Percentiles rank a stretch among this genome's conserved stretches.
These are phyloP conservation scores for Candida fluviatilis DNA, from an alignment of 805 yeast genomes.

Conservation along the genomic window DNA sequence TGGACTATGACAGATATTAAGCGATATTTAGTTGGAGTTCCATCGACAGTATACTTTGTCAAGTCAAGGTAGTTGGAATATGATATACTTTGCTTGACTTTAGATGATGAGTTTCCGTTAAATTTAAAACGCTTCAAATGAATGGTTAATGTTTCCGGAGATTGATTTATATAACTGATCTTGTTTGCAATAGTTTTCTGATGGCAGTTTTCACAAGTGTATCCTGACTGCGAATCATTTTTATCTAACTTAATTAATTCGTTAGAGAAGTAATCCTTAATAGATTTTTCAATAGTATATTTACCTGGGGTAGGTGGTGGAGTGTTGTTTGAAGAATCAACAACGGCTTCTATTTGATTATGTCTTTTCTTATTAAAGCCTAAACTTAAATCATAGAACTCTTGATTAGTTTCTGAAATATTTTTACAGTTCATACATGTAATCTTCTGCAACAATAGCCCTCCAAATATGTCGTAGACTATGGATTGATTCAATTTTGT, in stretches of 20 bases:
- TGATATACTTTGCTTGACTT: slow-evolving; percentile 80
- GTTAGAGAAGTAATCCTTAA: slow-evolving; percentile 76
- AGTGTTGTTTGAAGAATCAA: slow-evolving; percentile 9
- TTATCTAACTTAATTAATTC: slow-evolving; percentile 71
- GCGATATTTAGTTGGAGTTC: slow-evolving; percentile 52
- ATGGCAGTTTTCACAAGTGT: slow-evolving; percentile 84
- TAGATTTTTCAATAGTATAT: slow-evolving; percentile 70
- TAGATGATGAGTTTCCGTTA: slow-evolving; percentile 72
- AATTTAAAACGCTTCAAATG: slow-evolving; percentile 91
- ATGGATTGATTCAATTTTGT: slow-evolving; percentile 74
- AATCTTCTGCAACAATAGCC: slow-evolving; percentile 77
- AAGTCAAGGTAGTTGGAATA: slow-evolving; percentile 78
- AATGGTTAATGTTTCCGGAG: slow-evolving; percentile 84
- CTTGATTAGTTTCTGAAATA: slow-evolving; percentile 84
- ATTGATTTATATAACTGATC: slow-evolving; percentile 64
- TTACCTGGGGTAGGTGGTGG: slow-evolving; percentile 15
- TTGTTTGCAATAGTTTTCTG: slow-evolving; percentile 74
- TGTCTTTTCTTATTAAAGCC: slow-evolving; percentile 53
- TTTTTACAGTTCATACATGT: slow-evolving; percentile 81
- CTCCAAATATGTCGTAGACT: slow-evolving; percentile 92
- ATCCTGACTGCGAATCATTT: slow-evolving; percentile 63
- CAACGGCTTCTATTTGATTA: slow-evolving; percentile 14
- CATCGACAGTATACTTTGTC: slow-evolving; percentile 44
- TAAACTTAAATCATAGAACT: slow-evolving; percentile 86
- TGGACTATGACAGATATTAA: slow-evolving; percentile 84